phyloP scores from a whole-genome alignment of 257 asterid genomes.

The Solanum bulbocastanum region DNA sequence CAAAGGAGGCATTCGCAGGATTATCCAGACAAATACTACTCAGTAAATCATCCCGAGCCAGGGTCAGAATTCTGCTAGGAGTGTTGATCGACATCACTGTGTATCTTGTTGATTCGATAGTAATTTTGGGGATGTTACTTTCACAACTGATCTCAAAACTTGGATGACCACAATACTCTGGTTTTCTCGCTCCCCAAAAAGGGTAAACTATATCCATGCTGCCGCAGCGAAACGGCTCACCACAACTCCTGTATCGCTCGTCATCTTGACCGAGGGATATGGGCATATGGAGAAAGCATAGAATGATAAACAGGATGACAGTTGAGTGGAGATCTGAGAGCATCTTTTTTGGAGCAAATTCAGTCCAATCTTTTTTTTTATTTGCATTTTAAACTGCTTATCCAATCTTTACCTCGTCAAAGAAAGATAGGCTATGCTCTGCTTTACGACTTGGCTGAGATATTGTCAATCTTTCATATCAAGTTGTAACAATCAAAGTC shows the following conservation, averaged over 20 bases:
- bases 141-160: conserved; percentile 40
- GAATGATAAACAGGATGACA: neutral
- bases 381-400: neutral
- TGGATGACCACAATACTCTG: conserved; percentile 35
- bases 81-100: neutral
- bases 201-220: conserved; percentile 23
- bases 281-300: conserved; percentile 5
- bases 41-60: conserved; percentile 40
- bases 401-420: neutral
- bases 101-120: conserved; percentile 8
- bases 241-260: conserved; percentile 12
- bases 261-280: conserved; percentile 10
- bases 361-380: neutral
- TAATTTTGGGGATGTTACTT: neutral
- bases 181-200: conserved; percentile 37
- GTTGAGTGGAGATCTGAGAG: neutral
- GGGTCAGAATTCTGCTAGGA: neutral
- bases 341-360: neutral
- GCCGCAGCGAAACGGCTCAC: conserved; percentile 18
- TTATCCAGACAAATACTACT: conserved; percentile 3
- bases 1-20: conserved; percentile 9
- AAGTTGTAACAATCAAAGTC: neutral
- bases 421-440: neutral
- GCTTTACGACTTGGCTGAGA: neutral
- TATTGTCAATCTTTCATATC: neutral